Conservation (phyloP, 805 yeast species). For the Pichia nanzhaoensis region DNA sequence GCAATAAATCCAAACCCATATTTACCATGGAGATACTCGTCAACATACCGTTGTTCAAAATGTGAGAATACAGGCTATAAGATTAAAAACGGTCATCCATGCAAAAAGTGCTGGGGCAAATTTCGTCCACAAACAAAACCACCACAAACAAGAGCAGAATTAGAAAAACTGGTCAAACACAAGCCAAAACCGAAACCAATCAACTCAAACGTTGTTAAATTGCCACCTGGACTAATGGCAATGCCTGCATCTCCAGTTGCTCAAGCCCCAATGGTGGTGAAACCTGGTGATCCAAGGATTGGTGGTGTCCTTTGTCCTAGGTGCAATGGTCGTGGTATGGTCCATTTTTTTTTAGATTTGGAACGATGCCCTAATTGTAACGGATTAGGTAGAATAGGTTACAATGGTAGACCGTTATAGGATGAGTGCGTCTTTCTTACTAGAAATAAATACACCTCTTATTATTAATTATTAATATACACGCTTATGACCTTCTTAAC, state of each 20-base stretch:
- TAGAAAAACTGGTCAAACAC: conserved; percentile 12
- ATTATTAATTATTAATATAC: too few relatives aligned
- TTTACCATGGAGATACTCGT: conserved; percentile 64
- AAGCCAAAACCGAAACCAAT: conserved; percentile 16
- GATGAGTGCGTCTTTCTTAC: too few relatives aligned
- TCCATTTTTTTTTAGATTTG: conserved; percentile 49
- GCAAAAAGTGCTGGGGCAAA: conserved; percentile 63
- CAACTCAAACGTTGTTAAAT: conserved; percentile 21
- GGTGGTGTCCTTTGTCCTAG: conserved; percentile 73
- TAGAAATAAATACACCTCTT: neutral
- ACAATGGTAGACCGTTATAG: conserved; percentile 13
- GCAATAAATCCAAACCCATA: conserved; percentile 31
- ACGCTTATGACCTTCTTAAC: neutral
- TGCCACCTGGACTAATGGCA: conserved; percentile 22
- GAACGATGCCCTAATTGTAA: conserved; percentile 58
- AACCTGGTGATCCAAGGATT: conserved; percentile 71
- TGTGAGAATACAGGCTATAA: conserved; percentile 71
- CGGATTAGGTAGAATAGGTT: conserved; percentile 55
- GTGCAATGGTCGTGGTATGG: conserved; percentile 61
- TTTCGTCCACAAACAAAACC: conserved; percentile 33
- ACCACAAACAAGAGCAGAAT: conserved; percentile 17
- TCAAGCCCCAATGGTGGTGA: conserved; percentile 37
- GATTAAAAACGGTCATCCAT: conserved; percentile 52
- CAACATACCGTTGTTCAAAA: conserved; percentile 51
- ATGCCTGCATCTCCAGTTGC: conserved; percentile 7